These are phyloP conservation scores for Cyclotella baltica DNA, from an alignment of 108 stramenopile species.

Conservation along the genomic window DNA sequence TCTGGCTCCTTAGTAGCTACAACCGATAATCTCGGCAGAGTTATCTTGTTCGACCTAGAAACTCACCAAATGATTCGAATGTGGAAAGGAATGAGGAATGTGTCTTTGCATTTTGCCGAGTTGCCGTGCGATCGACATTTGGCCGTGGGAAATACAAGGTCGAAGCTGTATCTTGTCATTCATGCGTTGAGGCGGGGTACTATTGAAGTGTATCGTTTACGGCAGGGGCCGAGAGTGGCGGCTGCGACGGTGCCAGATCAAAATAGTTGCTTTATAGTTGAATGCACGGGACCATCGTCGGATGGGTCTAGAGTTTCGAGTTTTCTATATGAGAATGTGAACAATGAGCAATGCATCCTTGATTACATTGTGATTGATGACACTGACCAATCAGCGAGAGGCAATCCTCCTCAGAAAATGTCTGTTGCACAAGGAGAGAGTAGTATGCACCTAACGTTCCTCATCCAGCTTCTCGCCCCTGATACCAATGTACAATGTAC, in stretches of 20 bases:
- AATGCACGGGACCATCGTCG: constrained; percentile 48
- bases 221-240: constrained; percentile 67
- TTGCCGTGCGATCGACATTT: constrained; percentile 30
- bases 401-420: constrained; percentile 2
- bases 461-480: constrained; percentile 74
- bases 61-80: constrained; percentile 82
- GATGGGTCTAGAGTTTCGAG: constrained; percentile 32
- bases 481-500: constrained; percentile 67
- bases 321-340: constrained; percentile 41
- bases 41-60: constrained; percentile 74
- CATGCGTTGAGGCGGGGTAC: constrained; percentile 72
- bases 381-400: not conserved
- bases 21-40: constrained; percentile 79
- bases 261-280: constrained; percentile 43
- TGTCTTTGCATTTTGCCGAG: constrained; percentile 71
- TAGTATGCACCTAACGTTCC: constrained; percentile 66
- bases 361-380: constrained; percentile 49
- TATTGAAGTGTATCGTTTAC: constrained; percentile 76
- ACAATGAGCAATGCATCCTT: constrained; percentile 25
- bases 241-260: constrained; percentile 49
- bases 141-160: constrained; percentile 18
- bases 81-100: constrained; percentile 89
- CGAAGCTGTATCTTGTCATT: constrained; percentile 67
- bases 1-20: constrained; percentile 70
- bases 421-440: constrained; percentile 39